Evolutionary conservation across 352 stramenopile species (phyloP).

Genomic region (Pythium utonaiense): DNA sequence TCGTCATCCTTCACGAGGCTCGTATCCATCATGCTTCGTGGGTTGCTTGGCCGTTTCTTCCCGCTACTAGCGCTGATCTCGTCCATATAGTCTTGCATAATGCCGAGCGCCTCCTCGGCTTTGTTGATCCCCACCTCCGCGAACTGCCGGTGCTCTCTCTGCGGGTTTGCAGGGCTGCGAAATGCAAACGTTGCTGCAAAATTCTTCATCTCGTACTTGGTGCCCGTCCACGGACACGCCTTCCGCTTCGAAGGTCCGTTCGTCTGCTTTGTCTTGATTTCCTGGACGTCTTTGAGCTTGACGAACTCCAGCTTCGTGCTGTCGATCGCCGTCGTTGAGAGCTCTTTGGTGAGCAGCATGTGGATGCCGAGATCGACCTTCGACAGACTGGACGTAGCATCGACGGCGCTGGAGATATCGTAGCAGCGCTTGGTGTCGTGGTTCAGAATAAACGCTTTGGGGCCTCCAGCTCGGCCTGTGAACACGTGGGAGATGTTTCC

Average conservation of each 20-base stretch:
- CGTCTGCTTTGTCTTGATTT: conserved; percentile 29
- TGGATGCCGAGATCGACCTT: conserved; percentile 75
- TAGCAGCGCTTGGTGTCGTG: conserved; percentile 55
- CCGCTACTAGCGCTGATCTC: conserved; percentile 29
- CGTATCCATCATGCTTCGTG: conserved; percentile 36
- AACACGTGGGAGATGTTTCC: conserved; percentile 72
- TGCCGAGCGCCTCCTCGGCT: conserved; percentile 38
- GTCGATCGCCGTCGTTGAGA: conserved; percentile 60
- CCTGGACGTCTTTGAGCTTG: conserved; percentile 51
- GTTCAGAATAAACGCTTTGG: conserved; percentile 55
- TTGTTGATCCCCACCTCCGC: conserved; percentile 12
- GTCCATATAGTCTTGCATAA: conserved; percentile 57
- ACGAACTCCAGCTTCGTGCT: conserved; percentile 51
- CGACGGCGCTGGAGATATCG: conserved; percentile 57
- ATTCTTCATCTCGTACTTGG: conserved; percentile 76
- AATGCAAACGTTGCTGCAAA: conserved; percentile 58
- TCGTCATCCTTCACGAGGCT: conserved; percentile 25
- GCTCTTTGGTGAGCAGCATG: conserved; percentile 64
- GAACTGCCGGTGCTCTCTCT: conserved; percentile 46
- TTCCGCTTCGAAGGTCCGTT: conserved; percentile 24
- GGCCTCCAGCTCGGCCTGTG: conserved; percentile 28
- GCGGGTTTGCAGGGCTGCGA: conserved; percentile 43
- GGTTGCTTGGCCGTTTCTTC: conserved; percentile 28
- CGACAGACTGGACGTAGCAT: conserved; percentile 42
- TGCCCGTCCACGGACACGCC: conserved; percentile 56